A percentile compares a stretch with the other conserved stretches of the same genome.
Evolutionary conservation across 208 protist species (phyloP).

Genomic region (Herpetomonas muscarum): DNA sequence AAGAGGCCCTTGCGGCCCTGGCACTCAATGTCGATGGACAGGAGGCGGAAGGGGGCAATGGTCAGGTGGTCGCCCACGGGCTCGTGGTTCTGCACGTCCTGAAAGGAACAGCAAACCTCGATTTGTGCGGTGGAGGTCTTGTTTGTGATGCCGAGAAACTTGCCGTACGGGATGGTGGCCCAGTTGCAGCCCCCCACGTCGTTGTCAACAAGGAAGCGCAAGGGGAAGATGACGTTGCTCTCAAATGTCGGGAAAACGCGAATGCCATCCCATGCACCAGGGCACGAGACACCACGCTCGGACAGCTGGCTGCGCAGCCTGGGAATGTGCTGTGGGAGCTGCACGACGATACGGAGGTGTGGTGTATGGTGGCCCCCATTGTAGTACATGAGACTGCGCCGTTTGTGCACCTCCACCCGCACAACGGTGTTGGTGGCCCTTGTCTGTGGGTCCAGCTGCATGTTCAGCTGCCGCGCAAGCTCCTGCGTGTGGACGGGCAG

Average conservation of each 20-base stretch:
- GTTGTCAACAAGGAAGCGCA: slow-evolving; percentile 99
- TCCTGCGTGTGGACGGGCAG: slow-evolving; percentile 60
- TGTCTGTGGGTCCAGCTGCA: slow-evolving; percentile 55
- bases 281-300: slow-evolving; percentile 69
- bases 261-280: slow-evolving; percentile 65
- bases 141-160: slow-evolving; percentile 29
- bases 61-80: slow-evolving; percentile 89
- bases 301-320: slow-evolving; percentile 76
- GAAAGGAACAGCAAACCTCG: slow-evolving; percentile 89
- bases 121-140: slow-evolving; percentile 88
- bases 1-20: slow-evolving; percentile 97
- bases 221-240: slow-evolving; percentile 97
- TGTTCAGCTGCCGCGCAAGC: slow-evolving; percentile 78
- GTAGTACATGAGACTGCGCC: slow-evolving; percentile 82
- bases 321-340: slow-evolving; percentile 89
- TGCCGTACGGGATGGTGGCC: slow-evolving; percentile 83
- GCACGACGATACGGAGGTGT: slow-evolving; percentile 84
- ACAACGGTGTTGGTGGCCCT: slow-evolving; percentile 64
- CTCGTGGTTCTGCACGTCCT: slow-evolving; percentile 83
- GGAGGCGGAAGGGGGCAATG: slow-evolving; percentile 98
- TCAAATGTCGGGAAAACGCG: slow-evolving; percentile 96
- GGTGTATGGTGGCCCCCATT: slow-evolving; percentile 35
- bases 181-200: slow-evolving; percentile 95
- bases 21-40: slow-evolving; percentile 99
- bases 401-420: slow-evolving; percentile 71